Evolutionary conservation across 1,284 basidiomycete species (phyloP).

Genomic region (Leccinum pachyderme): DNA sequence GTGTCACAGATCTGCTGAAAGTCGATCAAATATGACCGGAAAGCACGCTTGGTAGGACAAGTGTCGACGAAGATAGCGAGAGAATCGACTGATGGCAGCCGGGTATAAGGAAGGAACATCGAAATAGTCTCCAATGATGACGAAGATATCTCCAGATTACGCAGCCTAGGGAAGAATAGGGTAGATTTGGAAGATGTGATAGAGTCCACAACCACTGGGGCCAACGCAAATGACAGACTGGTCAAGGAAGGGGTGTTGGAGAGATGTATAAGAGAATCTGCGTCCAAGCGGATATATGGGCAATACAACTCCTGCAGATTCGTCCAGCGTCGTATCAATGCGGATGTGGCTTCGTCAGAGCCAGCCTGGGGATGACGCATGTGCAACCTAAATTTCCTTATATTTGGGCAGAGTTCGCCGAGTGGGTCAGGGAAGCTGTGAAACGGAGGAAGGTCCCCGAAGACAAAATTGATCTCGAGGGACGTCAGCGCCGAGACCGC

Average conservation of each 20-base stretch:
- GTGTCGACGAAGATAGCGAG: conserved; percentile 13
- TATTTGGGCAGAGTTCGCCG: conserved; percentile 17
- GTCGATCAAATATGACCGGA: conserved; percentile 9
- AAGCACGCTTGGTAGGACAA: conserved; percentile 10
- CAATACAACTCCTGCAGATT: conserved; percentile 18
- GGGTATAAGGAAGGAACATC: conserved; percentile 6
- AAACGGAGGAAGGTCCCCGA: conserved; percentile 16
- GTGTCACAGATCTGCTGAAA: conserved; percentile 11
- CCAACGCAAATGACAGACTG: conserved; percentile 15
- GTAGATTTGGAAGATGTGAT: conserved; percentile 2
- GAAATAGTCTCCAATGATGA: conserved; percentile 9
- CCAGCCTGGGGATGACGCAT: conserved; percentile 13
- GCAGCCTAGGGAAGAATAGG: conserved; percentile 15
- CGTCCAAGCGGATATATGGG: conserved; percentile 12
- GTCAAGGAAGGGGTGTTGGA: conserved; percentile 12
- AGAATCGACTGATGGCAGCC: conserved; percentile 13
- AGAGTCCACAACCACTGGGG: background rate
- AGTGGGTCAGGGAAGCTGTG: conserved; percentile 19
- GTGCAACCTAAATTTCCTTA: conserved; percentile 9
- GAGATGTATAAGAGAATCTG: conserved; percentile 17
- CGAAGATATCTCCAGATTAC: conserved; percentile 12
- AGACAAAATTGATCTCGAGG: conserved; percentile 20
- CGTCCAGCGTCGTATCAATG: conserved; percentile 16
- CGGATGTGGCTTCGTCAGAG: conserved; percentile 10
- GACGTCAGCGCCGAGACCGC: conserved; percentile 19